Percentiles rank a stretch among this genome's conserved stretches.
phyloP scores from a whole-genome alignment of 257 asterid genomes.

The Leonotis leonurus region DNA sequence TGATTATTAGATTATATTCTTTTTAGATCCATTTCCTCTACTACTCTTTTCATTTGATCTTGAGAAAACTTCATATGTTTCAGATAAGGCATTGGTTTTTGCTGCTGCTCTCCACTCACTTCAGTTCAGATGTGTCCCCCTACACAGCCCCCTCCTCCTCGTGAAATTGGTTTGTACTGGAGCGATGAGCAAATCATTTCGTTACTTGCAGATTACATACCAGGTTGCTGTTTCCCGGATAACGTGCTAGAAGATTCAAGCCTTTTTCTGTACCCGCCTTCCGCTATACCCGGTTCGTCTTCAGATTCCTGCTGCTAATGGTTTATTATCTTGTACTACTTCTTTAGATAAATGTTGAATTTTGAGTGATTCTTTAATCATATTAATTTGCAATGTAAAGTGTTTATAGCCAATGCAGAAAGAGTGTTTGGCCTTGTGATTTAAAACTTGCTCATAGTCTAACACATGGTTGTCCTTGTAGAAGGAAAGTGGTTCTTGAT shows the following conservation, averaged over 20 bases:
- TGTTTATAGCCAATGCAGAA: no score
- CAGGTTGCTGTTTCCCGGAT: conserved; percentile 39
- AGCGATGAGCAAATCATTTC: conserved; percentile 36
- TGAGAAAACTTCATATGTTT: no score
- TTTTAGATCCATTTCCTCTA: background rate
- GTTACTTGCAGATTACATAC: conserved; percentile 21
- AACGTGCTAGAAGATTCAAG: conserved; percentile 36
- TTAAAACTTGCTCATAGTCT: background rate
- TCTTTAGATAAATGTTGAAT: background rate
- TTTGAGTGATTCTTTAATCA: background rate
- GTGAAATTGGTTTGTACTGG: conserved; percentile 22
- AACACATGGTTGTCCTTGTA: conserved; percentile 27
- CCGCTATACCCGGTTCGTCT: conserved; percentile 49
- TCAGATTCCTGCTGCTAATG: background rate
- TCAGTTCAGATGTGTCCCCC: conserved; percentile 47
- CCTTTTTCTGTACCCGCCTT: conserved; percentile 46
- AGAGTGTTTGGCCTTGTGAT: no score
- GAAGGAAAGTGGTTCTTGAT: conserved; percentile 53
- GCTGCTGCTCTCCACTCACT: conserved; percentile 4
- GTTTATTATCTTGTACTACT: background rate
- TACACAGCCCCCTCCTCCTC: conserved; percentile 13
- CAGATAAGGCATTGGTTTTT: conserved; percentile 11
- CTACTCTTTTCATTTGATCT: no score
- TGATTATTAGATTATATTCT: no score
- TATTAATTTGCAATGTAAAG: no score